Conservation (phyloP, 108 stramenopile species). For the Hondaea fermentalgiana region DNA sequence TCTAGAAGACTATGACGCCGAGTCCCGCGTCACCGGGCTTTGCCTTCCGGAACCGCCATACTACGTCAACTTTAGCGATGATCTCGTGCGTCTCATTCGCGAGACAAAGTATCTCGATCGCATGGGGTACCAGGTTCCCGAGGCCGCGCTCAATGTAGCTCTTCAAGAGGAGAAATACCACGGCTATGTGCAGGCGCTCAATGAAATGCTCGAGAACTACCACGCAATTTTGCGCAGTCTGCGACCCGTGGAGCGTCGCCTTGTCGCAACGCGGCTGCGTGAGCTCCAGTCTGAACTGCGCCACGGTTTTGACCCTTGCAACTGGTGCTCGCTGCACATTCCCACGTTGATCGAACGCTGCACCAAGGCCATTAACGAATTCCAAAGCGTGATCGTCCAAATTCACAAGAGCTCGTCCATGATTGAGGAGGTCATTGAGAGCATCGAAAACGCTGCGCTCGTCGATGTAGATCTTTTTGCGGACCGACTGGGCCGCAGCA, state of each 20-base stretch:
- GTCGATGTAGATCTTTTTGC: constrained; percentile 24
- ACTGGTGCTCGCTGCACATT: constrained; percentile 65
- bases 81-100: constrained; percentile 48
- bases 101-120: constrained; percentile 62
- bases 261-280: constrained; percentile 42
- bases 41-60: constrained; percentile 55
- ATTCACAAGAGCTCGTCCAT: constrained; percentile 52
- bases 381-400: constrained; percentile 44
- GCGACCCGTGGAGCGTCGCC: constrained; percentile 38
- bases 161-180: constrained; percentile 64
- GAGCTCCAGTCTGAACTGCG: constrained; percentile 35
- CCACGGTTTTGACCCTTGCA: constrained; percentile 53
- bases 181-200: constrained; percentile 38
- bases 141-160: constrained; percentile 58
- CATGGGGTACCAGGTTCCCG: constrained; percentile 58
- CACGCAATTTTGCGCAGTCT: constrained; percentile 32
- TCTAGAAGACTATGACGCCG: neutral
- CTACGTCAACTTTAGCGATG: constrained; percentile 51
- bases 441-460: constrained; percentile 44
- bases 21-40: neutral
- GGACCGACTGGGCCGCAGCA: neutral
- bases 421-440: constrained; percentile 48
- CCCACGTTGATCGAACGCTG: constrained; percentile 51
- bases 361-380: constrained; percentile 47
- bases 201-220: constrained; percentile 46